Percentiles rank a stretch among this genome's conserved stretches.
Conservation (phyloP, 2,329 filamentous ascomycete species). For the Atkinsonella texensis region DNA sequence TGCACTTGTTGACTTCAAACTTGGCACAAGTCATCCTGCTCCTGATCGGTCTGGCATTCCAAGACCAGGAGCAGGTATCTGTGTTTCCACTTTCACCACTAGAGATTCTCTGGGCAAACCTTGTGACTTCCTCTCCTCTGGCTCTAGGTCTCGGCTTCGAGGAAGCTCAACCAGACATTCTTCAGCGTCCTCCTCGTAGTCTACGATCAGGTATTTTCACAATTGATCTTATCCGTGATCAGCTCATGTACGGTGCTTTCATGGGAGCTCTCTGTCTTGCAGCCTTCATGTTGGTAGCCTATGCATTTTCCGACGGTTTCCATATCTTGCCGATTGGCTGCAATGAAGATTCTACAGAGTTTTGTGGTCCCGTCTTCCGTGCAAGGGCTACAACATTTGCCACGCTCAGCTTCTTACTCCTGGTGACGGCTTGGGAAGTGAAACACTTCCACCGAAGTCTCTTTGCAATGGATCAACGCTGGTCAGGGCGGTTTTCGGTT, state of each 20-base stretch:
- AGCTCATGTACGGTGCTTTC: constrained; percentile 47
- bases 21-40: constrained; percentile 58
- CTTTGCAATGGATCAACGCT: constrained; percentile 51
- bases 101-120: constrained; percentile 67
- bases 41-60: constrained; percentile 57
- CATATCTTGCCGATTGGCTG: constrained; percentile 41
- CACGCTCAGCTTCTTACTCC: constrained; percentile 53
- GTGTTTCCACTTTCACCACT: constrained; percentile 61
- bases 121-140: constrained; percentile 59
- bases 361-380: constrained; percentile 47
- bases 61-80: constrained; percentile 44
- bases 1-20: constrained; percentile 58
- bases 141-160: constrained; percentile 64
- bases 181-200: constrained; percentile 51
- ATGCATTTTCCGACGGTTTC: constrained; percentile 31
- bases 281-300: constrained; percentile 49
- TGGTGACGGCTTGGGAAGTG: constrained; percentile 63
- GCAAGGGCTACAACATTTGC: constrained; percentile 59
- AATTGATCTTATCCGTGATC: constrained; percentile 3
- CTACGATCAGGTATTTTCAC: constrained; percentile 47
- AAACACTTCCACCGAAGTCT: constrained; percentile 58
- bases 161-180: constrained; percentile 54
- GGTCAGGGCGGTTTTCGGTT: constrained; percentile 35
- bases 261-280: constrained; percentile 51
- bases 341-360: constrained; percentile 39